Base-by-base conservation (phyloP, 441 rosid species). In the Arabidopsis lyrata region DNA sequence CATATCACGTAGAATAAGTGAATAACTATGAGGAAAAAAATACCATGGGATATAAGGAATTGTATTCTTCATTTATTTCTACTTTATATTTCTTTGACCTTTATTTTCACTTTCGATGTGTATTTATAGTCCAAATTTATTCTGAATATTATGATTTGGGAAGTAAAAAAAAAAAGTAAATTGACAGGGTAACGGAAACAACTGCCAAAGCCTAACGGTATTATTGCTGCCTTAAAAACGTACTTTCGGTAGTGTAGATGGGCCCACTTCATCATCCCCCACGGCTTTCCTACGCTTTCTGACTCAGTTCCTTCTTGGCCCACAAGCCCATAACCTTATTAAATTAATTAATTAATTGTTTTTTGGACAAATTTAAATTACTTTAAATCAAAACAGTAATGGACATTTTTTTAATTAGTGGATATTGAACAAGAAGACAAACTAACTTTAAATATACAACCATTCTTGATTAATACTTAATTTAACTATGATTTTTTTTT, bases 181-280 rank as follows among this genome's bases (percentile, higher is more conserved):
- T 53, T 34, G 69, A 72, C 63, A 54, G 47, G 74, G 54, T 45
- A 77, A 77, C 74, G 74, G 70, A 77, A 72, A 72, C 58, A 77
- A 77, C 81, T 66, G 77, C 69, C 77, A 36, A 65, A 66, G 32
- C 68, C 27, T 77, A 77, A 72, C 81, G 77, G 77, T 66, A 72
- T 72, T 66, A 72, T 72, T 36, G 75, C 29, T 76, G 12, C 59
- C 32, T 36, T 59, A 42, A 68, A 70, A 61, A 70, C 61, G 54
- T 39, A 77, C 80, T 77, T 77, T 77, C 81, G 81, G 77, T 66
- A 62, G 67, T 60, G 34, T n/a, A 65, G 2, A 52, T 66, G 77
- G 81, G 81, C 77, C 77, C 81, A 77, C 72, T 64, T 70, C 2
- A 5, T 55, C 31, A 76, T 44, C 45, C 50, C 54, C 35, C 70